Evolutionary conservation across 2,329 filamentous ascomycete species (phyloP), one percentile per base, ranked within the genome.

Genomic region (Rhinocladiella similis): DNA sequence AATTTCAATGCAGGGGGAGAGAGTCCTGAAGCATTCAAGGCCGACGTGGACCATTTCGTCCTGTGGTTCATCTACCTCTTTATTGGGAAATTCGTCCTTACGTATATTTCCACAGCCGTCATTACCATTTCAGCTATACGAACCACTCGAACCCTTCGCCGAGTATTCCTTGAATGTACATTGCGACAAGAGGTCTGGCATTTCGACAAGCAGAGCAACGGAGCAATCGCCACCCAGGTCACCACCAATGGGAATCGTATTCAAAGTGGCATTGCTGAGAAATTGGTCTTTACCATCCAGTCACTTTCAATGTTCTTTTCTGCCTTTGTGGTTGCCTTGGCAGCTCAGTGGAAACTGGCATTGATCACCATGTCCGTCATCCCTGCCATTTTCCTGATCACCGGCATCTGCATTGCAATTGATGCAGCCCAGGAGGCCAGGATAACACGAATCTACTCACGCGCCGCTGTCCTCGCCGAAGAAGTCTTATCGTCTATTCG

Each of bases 401-500:
- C 64, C 18, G 62, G 53, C 4, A 50, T 64, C n/a, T 67, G 65
- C 27, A 59, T 69, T 7, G 50, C 47, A 5, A 58, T 68, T 20
- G 65, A 67, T 46, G 64, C 64, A 4, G 27, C 43, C 13, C 46
- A 54, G 35, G 60, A 60, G 43, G 61, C 63, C 3, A 57, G 62
- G 12, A 62, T 67, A 10, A 61, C 69, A 14, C 57, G 66, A 1
- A 70, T 78, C n/a, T 76, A 75, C 56, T 75, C 75, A 6, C 69
- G 72, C 54, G 78, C 76, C 3, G 75, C 72, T 1, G 69, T 72
- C 5, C 66, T 82, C 3, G 79, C 79, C 1, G 77, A 82, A 65
- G 80, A 82, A 56, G 76, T 78, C 0, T 70, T 82, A 38, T 73
- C 72, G 6, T 79, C 76, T 0, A 76, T 82, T 56, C 72, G 75